Base-by-base conservation (phyloP, 2,329 filamentous ascomycete species). In the Fusarium tupiense region DNA sequence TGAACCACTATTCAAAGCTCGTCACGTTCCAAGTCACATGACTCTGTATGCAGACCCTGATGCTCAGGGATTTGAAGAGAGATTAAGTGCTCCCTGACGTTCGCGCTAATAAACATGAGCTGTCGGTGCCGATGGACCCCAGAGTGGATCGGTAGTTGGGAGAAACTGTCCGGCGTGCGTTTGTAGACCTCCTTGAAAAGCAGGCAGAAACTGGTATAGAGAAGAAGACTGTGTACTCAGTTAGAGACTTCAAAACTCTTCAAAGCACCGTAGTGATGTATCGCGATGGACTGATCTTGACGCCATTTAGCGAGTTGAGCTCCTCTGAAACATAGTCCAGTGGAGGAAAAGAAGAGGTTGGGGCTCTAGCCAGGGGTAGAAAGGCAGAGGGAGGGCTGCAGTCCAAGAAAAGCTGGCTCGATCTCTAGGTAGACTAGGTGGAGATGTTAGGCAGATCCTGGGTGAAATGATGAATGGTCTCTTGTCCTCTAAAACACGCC, bases 381-480 rank as follows among this genome's bases (percentile, higher is more conserved):
- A 43, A 52, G 57, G 43, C n/a, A 65, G 44, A 56, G 61, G 29
- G 29, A 35, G 49, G 49, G 52, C 61, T 49, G 44, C 52, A 69
- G 69, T 58, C 69, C 40, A 68, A 56, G 58, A 67, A 69, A 58
- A 74, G 61, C 65, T 77, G 75, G 76, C 69, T 76, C 76, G 75
- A 78, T 78, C 76, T 78, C 41, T 76, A 58, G 33, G 33, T 33
- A 33, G 35, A 19, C 35, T 10, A 37, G 62, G 75, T 78, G 76
- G 76, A 69, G 69, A 78, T 76, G 64, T 65, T 66, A 72, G 74
- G 61, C 64, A 76, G 76, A 68, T 74, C 67, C 66, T 70, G 37
- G 61, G 52, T 66, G 43, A 64, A 67, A 52, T 31, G 33, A 52
- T 59, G 57, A 63, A 44, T 49, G 38, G 62, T 63, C 38, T 67